These are phyloP conservation scores for Chytriomyces sp. DNA, from an alignment of 192 early-diverging fungal genomes.

Conservation along the genomic window DNA sequence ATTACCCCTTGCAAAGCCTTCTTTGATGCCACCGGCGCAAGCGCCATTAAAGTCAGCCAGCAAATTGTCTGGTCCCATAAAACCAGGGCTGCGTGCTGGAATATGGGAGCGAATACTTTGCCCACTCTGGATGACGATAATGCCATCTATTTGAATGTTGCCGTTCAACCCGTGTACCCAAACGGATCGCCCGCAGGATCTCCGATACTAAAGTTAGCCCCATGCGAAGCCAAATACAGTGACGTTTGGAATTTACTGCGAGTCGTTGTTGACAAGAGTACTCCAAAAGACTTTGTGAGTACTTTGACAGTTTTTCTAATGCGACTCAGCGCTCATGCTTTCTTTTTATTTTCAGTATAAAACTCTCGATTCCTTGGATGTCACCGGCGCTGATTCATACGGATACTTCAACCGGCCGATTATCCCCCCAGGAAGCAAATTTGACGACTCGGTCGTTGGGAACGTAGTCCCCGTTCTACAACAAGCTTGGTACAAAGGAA, in stretches of 20 bases:
- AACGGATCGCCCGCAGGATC: slow-evolving; percentile 33
- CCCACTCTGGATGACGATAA: not conserved
- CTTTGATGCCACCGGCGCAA: slow-evolving; percentile 15
- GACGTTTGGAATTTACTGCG: slow-evolving; percentile 30
- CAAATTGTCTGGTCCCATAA: slow-evolving; percentile 30
- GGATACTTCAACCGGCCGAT: slow-evolving; percentile 36
- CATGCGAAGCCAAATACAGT: slow-evolving; percentile 26
- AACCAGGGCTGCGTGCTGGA: slow-evolving; percentile 29
- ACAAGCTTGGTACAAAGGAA: slow-evolving; percentile 32
- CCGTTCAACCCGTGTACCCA: slow-evolving; percentile 28
- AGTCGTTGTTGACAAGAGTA: slow-evolving; percentile 12
- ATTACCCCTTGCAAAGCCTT: slow-evolving; percentile 14
- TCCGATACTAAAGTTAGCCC: slow-evolving; percentile 10
- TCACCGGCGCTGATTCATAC: slow-evolving; percentile 1
- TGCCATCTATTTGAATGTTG: slow-evolving; percentile 20
- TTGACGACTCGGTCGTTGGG: not conserved
- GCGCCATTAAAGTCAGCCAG: slow-evolving; percentile 5
- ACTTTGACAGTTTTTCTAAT: not conserved
- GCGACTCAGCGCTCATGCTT: not conserved
- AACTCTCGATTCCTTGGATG: slow-evolving; percentile 5
- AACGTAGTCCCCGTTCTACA: slow-evolving; percentile 1
- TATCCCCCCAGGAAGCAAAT: slow-evolving; percentile 26
- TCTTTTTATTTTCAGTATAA: not conserved
- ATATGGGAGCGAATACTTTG: slow-evolving; percentile 29
- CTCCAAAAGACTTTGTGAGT: slow-evolving; percentile 22